Evolutionary conservation across 2,329 filamentous ascomycete genomes (phyloP), one percentile per base, ranked within the genome.

Genomic region (Lachnellula cervina): DNA sequence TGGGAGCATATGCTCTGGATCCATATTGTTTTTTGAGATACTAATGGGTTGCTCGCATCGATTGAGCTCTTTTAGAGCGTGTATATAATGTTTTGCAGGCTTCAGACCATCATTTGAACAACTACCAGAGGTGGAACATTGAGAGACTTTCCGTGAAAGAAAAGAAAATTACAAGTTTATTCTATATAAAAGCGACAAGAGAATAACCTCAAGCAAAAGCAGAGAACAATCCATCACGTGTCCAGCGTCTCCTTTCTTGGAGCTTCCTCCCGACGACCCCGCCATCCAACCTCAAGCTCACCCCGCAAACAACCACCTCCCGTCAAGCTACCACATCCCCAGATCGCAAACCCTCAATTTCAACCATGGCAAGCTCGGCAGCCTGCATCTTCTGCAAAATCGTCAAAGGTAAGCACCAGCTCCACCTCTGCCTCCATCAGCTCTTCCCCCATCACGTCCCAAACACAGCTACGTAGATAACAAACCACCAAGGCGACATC

Each of bases 381-480:
- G 79, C 87, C 61, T 99, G 94, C 72, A 90, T 97, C 70, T 99
- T 99, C 78, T 99, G 94, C 81, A 96, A 90, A 74, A 97, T 99
- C 71, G 88, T 99, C 78, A 95, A 96, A 82, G 93, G 93, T 79
- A 69, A 44, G 11, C 28, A 4, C 58, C 68, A 44, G 11, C 28
- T 3, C 58, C 68, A 51, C 17, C 40, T 25, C 52, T 11, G 58
- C 38, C 50, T 52, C 43, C 17, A n/a, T n/a, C n/a, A 38, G 49
- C 47, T 65, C 56, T 63, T 57, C 9, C n/a, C 38, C 46, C 48
- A 11, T 8, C n/a, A n/a, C n/a, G n/a, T n/a, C 25, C 17, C 5
- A 40, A 14, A 25, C 38, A 19, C 43, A 17, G 54, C 7, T 2
- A 16, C 19, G 3, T 19, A 43, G 23, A 53, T 56, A 52, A 62